Evolutionary conservation across 208 protist species (phyloP), one percentile per base, ranked within the genome.

Genomic region (Plasmodiophora brassicae): DNA sequence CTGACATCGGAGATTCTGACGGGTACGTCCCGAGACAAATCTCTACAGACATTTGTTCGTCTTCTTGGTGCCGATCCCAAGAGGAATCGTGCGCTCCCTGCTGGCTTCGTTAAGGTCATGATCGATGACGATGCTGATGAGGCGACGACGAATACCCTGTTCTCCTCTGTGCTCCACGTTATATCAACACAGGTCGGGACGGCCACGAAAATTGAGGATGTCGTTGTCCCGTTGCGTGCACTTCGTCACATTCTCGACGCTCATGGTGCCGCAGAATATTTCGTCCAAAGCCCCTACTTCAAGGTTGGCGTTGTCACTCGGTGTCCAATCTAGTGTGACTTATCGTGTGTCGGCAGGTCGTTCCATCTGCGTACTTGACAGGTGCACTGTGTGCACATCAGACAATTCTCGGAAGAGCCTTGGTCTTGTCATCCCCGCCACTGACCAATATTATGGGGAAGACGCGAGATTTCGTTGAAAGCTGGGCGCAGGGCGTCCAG

Each of bases 281-380:
- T 78, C n/a, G 65, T 78, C n/a, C 10, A 78, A 38, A 78, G 65
- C 65, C 65, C 32, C 20, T 78, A 44, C 41, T 78, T 78, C 65
- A 78, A 78, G n/a, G 65, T 78, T 57, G 14, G 50, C 50, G 50
- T 57, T 57, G 50, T 57, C 50, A 57, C 14, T 57, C 50, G 25
- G 14, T 57, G 14, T 57, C 50, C 20, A 25, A 28, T 57, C 25
- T 57, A 25, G 14, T 57, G n/a, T 78, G 14, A 5, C 14, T 78
- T 36, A 78, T 32, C 5, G 5, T 5, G 5, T 8, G n/a, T 32
- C 41, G 32, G n/a, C 41, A 78, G 65, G n/a, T 78, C 41, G n/a
- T 32, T 8, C 14, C 20, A 5, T 8, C 20, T 78, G 32, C 65
- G 32, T n/a, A 38, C 41, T 44, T 78, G 5, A 78, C 65, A 32